Evolutionary conservation across 1,284 basidiomycete species (phyloP).

Genomic region (Boletus semigastroideus): DNA sequence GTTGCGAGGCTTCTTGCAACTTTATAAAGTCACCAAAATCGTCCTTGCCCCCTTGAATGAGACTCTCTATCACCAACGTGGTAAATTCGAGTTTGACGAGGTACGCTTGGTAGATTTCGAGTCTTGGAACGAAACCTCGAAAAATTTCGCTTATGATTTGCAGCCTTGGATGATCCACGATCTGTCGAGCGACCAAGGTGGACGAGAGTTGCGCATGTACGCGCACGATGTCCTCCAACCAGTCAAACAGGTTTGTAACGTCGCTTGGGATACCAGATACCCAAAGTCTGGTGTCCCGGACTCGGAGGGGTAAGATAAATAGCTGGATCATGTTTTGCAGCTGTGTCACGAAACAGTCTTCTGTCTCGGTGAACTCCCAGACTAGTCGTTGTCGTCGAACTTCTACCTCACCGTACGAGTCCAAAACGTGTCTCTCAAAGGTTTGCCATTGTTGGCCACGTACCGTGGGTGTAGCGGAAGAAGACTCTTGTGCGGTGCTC

Average conservation of each 20-base stretch:
- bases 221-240: conserved; percentile 81
- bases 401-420: conserved; percentile 46
- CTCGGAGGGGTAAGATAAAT: conserved; percentile 76
- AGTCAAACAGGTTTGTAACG: conserved; percentile 74
- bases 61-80: conserved; percentile 51
- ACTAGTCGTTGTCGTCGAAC: conserved; percentile 67
- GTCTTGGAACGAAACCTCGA: conserved; percentile 55
- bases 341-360: conserved; percentile 65
- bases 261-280: conserved; percentile 73
- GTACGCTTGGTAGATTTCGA: conserved; percentile 86
- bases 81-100: conserved; percentile 70
- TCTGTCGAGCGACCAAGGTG: conserved; percentile 46
- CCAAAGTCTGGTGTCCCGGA: conserved; percentile 68
- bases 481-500: conserved; percentile 11
- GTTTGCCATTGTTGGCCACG: conserved; percentile 23
- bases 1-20: conserved; percentile 60
- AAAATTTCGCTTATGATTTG: conserved; percentile 57
- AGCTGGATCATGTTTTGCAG: conserved; percentile 63
- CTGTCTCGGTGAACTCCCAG: conserved; percentile 65
- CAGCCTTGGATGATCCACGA: conserved; percentile 47
- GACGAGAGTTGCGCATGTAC: conserved; percentile 66
- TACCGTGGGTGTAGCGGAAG: conserved; percentile 3
- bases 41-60: conserved; percentile 52
- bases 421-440: conserved; percentile 26
- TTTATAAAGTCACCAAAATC: conserved; percentile 85